Conservation (phyloP, 2,329 filamentous ascomycete genomes). For the Davidsoniella eucalypti region DNA sequence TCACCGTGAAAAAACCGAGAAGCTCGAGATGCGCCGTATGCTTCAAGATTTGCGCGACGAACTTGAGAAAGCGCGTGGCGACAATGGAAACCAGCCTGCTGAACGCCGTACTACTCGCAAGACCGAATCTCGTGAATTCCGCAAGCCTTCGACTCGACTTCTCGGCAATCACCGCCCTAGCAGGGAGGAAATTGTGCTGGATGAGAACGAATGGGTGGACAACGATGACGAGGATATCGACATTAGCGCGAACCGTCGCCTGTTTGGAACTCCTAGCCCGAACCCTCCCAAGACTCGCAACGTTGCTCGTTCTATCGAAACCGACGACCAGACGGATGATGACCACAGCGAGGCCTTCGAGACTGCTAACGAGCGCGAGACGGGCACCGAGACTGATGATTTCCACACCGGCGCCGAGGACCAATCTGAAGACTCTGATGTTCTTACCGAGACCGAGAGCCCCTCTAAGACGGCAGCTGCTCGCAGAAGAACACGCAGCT, state of each 20-base stretch:
- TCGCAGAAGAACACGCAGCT: constrained; percentile 25
- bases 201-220: constrained; percentile 86
- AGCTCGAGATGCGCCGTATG: constrained; percentile 87
- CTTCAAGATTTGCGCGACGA: constrained; percentile 91
- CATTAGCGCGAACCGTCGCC: constrained; percentile 3
- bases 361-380: constrained; percentile 47
- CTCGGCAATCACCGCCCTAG: constrained; percentile 60
- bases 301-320: constrained; percentile 1
- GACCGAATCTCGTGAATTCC: constrained; percentile 49
- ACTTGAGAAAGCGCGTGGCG: constrained; percentile 53
- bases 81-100: constrained; percentile 26
- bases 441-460: constrained; percentile 73
- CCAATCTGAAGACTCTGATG: constrained; percentile 46
- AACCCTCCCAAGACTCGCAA: neutral
- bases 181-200: constrained; percentile 61
- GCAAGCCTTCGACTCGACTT: constrained; percentile 56
- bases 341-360: constrained; percentile 57
- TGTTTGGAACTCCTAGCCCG: constrained; percentile 11
- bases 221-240: constrained; percentile 31
- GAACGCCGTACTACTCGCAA: constrained; percentile 41
- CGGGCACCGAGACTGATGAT: constrained; percentile 70
- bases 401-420: constrained; percentile 91
- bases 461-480: constrained; percentile 27
- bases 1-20: constrained; percentile 96
- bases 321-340: constrained; percentile 40